Conservation (phyloP, 805 yeast genomes). For the Cyberlindnera lachancei region DNA sequence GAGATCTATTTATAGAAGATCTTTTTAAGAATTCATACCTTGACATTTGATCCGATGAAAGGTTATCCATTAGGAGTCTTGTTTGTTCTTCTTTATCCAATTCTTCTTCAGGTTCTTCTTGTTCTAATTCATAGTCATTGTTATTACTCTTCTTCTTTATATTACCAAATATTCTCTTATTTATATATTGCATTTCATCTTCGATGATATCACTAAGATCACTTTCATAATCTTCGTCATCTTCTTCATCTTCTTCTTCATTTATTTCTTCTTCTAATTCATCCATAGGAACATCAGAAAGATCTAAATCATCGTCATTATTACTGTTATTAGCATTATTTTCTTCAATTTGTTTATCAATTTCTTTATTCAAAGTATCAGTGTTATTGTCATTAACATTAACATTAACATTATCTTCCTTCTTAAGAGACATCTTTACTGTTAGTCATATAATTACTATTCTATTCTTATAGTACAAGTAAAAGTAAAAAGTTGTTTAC, state of each 20-base stretch:
- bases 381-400: no score
- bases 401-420: no score
- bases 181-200: constrained; percentile 16
- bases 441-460: no score
- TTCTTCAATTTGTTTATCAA: no score
- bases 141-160: constrained; percentile 10
- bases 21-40: constrained; percentile 83
- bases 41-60: constrained; percentile 78
- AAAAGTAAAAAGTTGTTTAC: no score
- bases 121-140: constrained; percentile 10
- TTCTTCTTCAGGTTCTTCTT: constrained; percentile 24
- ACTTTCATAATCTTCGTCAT: no score
- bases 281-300: constrained; percentile 25
- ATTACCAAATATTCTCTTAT: constrained; percentile 11
- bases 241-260: constrained; percentile 14
- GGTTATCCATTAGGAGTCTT: constrained; percentile 57
- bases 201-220: constrained; percentile 14
- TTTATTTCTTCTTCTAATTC: constrained; percentile 12
- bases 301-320: constrained; percentile 18
- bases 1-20: constrained; percentile 62
- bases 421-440: no score
- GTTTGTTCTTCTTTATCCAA: constrained; percentile 48
- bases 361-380: no score
- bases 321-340: no score
- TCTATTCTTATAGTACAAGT: no score